These are phyloP conservation scores for Pseudogymnoascus sp. DNA, from an alignment of 2,329 filamentous ascomycete species.

Conservation along the genomic window DNA sequence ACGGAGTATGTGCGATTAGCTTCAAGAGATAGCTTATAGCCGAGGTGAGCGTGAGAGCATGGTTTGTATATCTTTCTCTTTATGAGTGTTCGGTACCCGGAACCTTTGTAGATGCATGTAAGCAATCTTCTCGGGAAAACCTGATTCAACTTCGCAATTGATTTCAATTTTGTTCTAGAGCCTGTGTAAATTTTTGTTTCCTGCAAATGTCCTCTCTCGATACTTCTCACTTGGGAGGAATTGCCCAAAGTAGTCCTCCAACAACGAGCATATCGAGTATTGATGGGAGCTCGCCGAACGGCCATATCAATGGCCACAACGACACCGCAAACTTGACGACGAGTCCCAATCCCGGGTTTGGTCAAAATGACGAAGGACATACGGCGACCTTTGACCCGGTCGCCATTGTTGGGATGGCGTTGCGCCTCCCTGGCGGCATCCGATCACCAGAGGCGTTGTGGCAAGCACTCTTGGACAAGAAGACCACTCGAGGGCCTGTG, in stretches of 20 bases:
- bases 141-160: not conserved
- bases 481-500: conserved; percentile 12
- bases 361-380: not conserved
- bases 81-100: not conserved
- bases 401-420: conserved; percentile 29
- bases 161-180: not conserved
- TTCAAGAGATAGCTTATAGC: not conserved
- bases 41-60: not conserved
- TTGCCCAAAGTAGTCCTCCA: not conserved
- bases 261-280: not conserved
- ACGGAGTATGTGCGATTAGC: not conserved
- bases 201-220: not conserved
- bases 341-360: not conserved
- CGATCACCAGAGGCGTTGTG: conserved; percentile 29
- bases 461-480: conserved; percentile 16
- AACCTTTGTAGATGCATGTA: not conserved
- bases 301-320: not conserved
- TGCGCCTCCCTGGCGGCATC: conserved; percentile 28
- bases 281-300: not conserved
- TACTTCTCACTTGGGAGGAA: not conserved
- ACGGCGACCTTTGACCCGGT: conserved; percentile 19
- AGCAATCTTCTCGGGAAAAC: not conserved
- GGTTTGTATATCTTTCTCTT: not conserved
- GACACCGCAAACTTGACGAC: not conserved
- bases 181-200: not conserved